Conservation (phyloP, 352 stramenopile species). For the Peronospora tabacina region DNA sequence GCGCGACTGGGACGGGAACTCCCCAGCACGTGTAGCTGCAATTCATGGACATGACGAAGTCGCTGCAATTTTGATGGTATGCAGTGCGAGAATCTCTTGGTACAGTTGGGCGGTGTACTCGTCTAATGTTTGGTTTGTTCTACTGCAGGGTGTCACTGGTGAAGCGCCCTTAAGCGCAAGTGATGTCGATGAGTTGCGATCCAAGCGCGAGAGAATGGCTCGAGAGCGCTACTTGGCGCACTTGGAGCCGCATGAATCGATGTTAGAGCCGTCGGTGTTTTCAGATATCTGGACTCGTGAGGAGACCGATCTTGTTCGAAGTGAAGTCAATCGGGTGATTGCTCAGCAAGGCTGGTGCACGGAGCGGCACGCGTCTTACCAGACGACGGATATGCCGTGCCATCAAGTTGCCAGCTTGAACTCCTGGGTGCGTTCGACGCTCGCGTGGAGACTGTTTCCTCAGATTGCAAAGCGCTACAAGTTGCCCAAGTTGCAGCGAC, state of each 20-base stretch:
- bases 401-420: constrained; percentile 61
- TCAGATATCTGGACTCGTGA: constrained; percentile 37
- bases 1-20: constrained; percentile 60
- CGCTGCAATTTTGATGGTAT: constrained; percentile 31
- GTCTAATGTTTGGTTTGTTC: background rate
- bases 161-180: constrained; percentile 15
- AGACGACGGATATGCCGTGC: constrained; percentile 78
- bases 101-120: constrained; percentile 1
- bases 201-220: constrained; percentile 35
- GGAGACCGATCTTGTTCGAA: constrained; percentile 42
- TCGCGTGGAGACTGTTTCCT: constrained; percentile 50
- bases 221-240: constrained; percentile 42
- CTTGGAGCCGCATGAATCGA: constrained; percentile 37
- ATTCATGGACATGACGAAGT: constrained; percentile 40
- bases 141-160: constrained; percentile 15
- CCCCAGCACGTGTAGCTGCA: constrained; percentile 35
- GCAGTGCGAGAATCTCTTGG: background rate
- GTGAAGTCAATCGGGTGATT: constrained; percentile 35
- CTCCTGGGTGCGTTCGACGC: constrained; percentile 49
- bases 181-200: constrained; percentile 22
- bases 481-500: constrained; percentile 30
- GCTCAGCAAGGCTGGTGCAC: constrained; percentile 55
- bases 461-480: constrained; percentile 40
- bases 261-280: constrained; percentile 42
- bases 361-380: constrained; percentile 70